Conservation (phyloP, 768 basidiomycete species). For the Kwoniella newhampshirensis region DNA sequence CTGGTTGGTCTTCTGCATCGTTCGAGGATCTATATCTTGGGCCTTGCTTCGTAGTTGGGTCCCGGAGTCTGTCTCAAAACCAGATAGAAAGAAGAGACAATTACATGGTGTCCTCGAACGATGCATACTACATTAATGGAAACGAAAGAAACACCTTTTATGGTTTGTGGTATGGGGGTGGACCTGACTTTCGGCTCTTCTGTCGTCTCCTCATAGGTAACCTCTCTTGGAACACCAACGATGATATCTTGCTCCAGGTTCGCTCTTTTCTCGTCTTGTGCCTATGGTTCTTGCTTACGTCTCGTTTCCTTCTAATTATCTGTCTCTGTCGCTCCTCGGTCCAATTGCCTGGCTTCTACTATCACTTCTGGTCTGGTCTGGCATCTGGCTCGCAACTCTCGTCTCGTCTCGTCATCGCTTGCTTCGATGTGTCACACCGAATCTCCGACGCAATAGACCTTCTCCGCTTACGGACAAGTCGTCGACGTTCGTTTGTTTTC, state of each 20-base stretch:
- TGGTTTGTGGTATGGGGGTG: background rate
- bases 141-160: background rate
- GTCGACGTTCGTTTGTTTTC: conserved; percentile 76
- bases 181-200: background rate
- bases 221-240: conserved; percentile 66
- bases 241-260: conserved; percentile 84
- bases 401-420: conserved; percentile 7
- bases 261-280: conserved; percentile 54
- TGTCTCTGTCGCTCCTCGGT: conserved; percentile 52
- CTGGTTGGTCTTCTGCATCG: conserved; percentile 4
- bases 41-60: background rate
- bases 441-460: conserved; percentile 62
- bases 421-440: background rate
- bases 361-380: conserved; percentile 17
- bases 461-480: conserved; percentile 76
- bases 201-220: conserved; percentile 41
- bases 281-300: conserved; percentile 17
- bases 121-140: conserved; percentile 7
- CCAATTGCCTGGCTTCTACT: too few relatives aligned
- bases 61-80: background rate
- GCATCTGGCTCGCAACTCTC: conserved; percentile 3
- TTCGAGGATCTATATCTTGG: conserved; percentile 5
- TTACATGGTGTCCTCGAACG: conserved; percentile 13
- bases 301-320: conserved; percentile 2
- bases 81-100: background rate